A percentile compares a stretch with the other conserved stretches of the same genome.
phyloP scores from a whole-genome alignment of 108 stramenopile species.

The Nannochloropsis oceanica region DNA sequence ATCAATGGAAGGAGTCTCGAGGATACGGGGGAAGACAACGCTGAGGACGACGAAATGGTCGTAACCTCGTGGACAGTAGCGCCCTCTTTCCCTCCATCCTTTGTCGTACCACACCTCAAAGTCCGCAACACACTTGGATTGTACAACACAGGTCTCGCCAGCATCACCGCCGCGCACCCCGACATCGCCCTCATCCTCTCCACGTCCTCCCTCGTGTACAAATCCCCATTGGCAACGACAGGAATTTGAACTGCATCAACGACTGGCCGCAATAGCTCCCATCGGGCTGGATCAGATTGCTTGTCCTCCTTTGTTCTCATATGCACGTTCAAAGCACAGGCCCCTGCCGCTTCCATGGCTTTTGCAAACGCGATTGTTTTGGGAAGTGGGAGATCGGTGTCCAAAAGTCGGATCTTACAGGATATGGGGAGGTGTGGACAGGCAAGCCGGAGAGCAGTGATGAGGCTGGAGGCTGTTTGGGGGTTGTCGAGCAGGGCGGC shows the following conservation, averaged over 20 bases:
- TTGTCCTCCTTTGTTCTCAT: constrained; percentile 1
- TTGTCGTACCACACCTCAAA: neutral
- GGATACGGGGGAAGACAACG: neutral
- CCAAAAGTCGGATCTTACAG: constrained; percentile 79
- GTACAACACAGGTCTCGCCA: constrained; percentile 81
- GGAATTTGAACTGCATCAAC: constrained; percentile 38
- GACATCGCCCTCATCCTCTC: constrained; percentile 31
- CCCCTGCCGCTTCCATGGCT: constrained; percentile 69
- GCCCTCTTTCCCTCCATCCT: neutral
- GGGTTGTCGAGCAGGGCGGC: constrained; percentile 54
- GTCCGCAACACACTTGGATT: constrained; percentile 60
- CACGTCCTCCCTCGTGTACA: constrained; percentile 65
- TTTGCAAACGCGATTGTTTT: constrained; percentile 59
- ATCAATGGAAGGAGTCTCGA: constrained; percentile 23
- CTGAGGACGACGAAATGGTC: neutral
- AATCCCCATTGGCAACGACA: constrained; percentile 70
- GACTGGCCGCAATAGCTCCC: constrained; percentile 59
- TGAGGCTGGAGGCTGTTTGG: constrained; percentile 37
- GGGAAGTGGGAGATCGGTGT: constrained; percentile 20
- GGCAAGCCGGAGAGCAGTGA: constrained; percentile 45
- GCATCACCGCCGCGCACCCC: constrained; percentile 64
- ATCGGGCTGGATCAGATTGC: constrained; percentile 42
- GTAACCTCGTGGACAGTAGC: neutral
- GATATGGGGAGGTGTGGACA: constrained; percentile 56
- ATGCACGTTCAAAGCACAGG: constrained; percentile 84